Evolutionary conservation across 129 eudicot genomes (phyloP).

Genomic region (Smallanthus sonchifolius): DNA sequence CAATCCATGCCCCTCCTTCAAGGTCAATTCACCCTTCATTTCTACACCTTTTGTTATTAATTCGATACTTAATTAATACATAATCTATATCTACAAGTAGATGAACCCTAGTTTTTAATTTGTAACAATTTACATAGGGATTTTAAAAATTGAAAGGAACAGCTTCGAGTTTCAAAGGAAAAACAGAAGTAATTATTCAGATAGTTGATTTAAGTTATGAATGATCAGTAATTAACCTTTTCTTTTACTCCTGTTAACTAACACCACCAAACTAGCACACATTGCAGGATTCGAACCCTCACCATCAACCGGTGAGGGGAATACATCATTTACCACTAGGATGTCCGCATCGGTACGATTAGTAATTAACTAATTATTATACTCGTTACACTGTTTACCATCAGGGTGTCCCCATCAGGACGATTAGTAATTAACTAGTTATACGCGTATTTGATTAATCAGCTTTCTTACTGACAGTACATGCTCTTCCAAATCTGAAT

Average conservation of each 20-base stretch:
- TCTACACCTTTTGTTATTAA: not conserved
- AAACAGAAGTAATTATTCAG: not conserved
- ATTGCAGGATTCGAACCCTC: too few species aligned
- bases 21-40: slow-evolving; percentile 27
- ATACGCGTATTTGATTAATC: not conserved
- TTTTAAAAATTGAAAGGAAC: not conserved
- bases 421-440: not conserved
- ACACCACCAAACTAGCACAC: too few species aligned
- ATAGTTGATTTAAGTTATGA: not conserved
- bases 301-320: too few species aligned
- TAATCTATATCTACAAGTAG: not conserved
- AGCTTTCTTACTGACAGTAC: not conserved
- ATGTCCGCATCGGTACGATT: too few species aligned
- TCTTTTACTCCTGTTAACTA: too few species aligned
- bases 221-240: not conserved
- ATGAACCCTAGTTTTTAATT: not conserved
- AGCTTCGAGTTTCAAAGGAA: not conserved
- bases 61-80: not conserved
- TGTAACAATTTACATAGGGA: not conserved
- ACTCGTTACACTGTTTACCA: too few species aligned
- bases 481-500: not conserved
- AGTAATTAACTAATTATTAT: too few species aligned
- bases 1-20: slow-evolving; percentile 47
- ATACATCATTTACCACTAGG: too few species aligned
- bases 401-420: too few species aligned